These are phyloP conservation scores for Wickerhamiella pararugosa DNA, from an alignment of 1,139 yeast genomes.

Conservation along the genomic window DNA sequence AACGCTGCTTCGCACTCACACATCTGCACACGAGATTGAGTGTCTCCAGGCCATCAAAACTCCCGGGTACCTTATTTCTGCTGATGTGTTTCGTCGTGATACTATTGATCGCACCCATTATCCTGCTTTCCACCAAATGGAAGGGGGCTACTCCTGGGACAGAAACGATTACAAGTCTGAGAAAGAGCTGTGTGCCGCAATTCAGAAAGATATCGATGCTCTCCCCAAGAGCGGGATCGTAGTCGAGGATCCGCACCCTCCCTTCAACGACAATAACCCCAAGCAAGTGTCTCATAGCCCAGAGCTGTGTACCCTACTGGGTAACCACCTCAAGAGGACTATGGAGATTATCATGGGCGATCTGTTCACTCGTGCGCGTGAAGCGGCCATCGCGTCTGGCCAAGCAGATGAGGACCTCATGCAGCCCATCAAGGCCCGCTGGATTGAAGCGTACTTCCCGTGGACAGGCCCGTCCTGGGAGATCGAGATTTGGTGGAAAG, in stretches of 20 bases:
- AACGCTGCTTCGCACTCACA: slow-evolving; percentile 72
- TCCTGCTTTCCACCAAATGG: slow-evolving; percentile 97
- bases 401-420: slow-evolving; percentile 40
- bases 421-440: slow-evolving; percentile 72
- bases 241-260: slow-evolving; percentile 60
- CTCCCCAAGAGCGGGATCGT: slow-evolving; percentile 52
- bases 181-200: slow-evolving; percentile 29
- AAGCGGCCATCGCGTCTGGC: slow-evolving; percentile 54
- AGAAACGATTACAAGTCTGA: slow-evolving; percentile 27
- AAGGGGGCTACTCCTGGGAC: slow-evolving; percentile 85
- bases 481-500: slow-evolving; percentile 98
- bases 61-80: slow-evolving; percentile 84
- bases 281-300: slow-evolving; percentile 64
- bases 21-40: slow-evolving; percentile 90
- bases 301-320: slow-evolving; percentile 50
- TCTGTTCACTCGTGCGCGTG: slow-evolving; percentile 63
- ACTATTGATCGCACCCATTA: slow-evolving; percentile 93
- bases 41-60: slow-evolving; percentile 55
- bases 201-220: slow-evolving; percentile 42
- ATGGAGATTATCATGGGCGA: slow-evolving; percentile 69
- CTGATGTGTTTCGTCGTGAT: slow-evolving; percentile 92
- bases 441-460: slow-evolving; percentile 95
- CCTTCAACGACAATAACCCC: slow-evolving; percentile 51
- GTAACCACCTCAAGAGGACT: slow-evolving; percentile 71
- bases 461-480: slow-evolving; percentile 99